A percentile compares a stretch with the other conserved stretches of the same genome.
phyloP scores from a whole-genome alignment of 2,329 filamentous ascomycete genomes.

The Epichloe coenophiala region DNA sequence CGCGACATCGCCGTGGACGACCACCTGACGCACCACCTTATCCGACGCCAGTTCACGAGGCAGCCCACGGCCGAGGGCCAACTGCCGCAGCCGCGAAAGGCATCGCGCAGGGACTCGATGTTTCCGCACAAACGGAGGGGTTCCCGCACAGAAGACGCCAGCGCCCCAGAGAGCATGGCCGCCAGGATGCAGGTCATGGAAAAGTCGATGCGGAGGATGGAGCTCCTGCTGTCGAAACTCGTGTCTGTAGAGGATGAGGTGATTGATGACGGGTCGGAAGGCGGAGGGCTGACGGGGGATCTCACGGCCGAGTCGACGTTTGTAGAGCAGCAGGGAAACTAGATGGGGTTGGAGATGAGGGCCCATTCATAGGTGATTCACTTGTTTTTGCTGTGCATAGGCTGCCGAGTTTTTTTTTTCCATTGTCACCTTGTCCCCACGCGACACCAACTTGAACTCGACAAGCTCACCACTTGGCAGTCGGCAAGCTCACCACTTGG shows the following conservation, averaged over 20 bases:
- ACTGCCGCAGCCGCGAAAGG: slow-evolving; percentile 16
- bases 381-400: too few relatives aligned
- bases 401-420: too few relatives aligned
- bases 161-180: slow-evolving; percentile 30
- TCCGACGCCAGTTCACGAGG: slow-evolving; percentile 41
- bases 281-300: slow-evolving; percentile 15
- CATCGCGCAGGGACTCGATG: slow-evolving; percentile 41
- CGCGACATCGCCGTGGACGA: slow-evolving; percentile 46
- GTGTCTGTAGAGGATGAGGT: slow-evolving; percentile 18
- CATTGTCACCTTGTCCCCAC: too few relatives aligned
- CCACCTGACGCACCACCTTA: slow-evolving; percentile 42
- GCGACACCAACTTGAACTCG: too few relatives aligned
- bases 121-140: slow-evolving; percentile 37
- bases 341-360: background rate
- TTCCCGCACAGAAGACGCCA: slow-evolving; percentile 30
- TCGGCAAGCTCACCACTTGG: too few relatives aligned
- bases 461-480: too few relatives aligned
- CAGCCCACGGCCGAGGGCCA: slow-evolving; percentile 23
- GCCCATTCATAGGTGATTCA: too few relatives aligned
- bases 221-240: slow-evolving; percentile 30
- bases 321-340: slow-evolving; percentile 7
- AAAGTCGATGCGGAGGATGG: slow-evolving; percentile 32
- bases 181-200: slow-evolving; percentile 36
- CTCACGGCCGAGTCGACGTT: slow-evolving; percentile 18
- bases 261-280: slow-evolving; percentile 12